phyloP scores from a whole-genome alignment of 495 filamentous ascomycete species.

The Hypoxylon cercidicola region DNA sequence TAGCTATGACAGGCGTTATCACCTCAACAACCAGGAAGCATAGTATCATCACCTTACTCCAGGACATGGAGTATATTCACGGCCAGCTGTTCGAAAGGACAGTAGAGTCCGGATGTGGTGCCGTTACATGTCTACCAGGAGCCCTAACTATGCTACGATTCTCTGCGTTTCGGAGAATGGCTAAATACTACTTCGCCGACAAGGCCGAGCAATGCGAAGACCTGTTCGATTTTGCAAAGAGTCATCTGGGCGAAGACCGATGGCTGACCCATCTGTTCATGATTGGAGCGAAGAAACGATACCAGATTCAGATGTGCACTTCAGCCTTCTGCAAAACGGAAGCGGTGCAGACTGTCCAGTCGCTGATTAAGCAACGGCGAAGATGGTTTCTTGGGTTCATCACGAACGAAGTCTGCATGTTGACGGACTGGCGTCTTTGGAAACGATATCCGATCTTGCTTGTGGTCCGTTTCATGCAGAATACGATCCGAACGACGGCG shows the following conservation, averaged over 20 bases:
- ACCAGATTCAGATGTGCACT: constrained; percentile 97
- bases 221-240: constrained; percentile 96
- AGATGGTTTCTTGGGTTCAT: constrained; percentile 98
- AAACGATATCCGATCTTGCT: constrained; percentile 90
- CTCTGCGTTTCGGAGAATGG: constrained; percentile 96
- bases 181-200: constrained; percentile 98
- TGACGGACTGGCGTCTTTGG: constrained; percentile 94
- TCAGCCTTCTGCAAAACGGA: constrained; percentile 99
- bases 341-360: constrained; percentile 87
- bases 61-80: constrained; percentile 99
- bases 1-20: constrained; percentile 98
- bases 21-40: constrained; percentile 93
- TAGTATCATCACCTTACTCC: constrained; percentile 87
- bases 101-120: constrained; percentile 93
- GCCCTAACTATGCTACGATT: constrained; percentile 95
- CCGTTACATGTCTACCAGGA: constrained; percentile 94
- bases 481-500: constrained; percentile 95
- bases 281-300: constrained; percentile 91
- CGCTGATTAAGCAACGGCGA: constrained; percentile 92
- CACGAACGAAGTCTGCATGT: constrained; percentile 98
- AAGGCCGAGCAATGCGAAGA: constrained; percentile 97
- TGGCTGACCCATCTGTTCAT: constrained; percentile 99
- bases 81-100: constrained; percentile 97
- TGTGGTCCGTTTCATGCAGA: constrained; percentile 90
- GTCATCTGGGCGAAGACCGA: constrained; percentile 93